A percentile compares a stretch with the other conserved stretches of the same genome.
These are phyloP conservation scores for Dillenia turbinata DNA, from an alignment of 164 flowering plant genomes.

Conservation along the genomic window DNA sequence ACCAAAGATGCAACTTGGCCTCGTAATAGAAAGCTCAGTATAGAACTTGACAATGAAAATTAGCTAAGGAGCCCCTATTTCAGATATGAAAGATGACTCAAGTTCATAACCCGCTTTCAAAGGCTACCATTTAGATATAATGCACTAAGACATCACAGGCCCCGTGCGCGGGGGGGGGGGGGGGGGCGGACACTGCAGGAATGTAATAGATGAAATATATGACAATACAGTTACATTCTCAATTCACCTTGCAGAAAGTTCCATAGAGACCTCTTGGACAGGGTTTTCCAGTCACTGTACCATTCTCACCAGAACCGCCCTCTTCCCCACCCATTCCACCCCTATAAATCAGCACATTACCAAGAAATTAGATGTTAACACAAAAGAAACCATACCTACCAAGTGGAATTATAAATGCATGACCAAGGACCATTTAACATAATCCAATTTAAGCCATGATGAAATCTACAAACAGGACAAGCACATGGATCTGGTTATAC, in stretches of 20 bases:
- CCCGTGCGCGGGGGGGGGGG: too few species aligned
- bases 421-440: not conserved
- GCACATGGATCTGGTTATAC: too few species aligned
- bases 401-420: not conserved
- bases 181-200: too few species aligned
- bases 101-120: too few species aligned
- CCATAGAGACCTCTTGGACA: slow-evolving; percentile 96
- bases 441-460: not conserved
- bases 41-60: too few species aligned
- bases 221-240: not conserved
- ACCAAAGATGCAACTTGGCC: too few species aligned
- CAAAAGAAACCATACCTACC: not conserved
- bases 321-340: slow-evolving; percentile 71
- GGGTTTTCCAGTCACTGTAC: slow-evolving; percentile 78
- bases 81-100: too few species aligned
- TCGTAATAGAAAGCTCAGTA: too few species aligned
- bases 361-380: not conserved
- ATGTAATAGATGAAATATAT: too few species aligned
- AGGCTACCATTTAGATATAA: too few species aligned
- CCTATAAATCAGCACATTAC: slow-evolving; percentile 28
- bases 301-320: slow-evolving; percentile 62
- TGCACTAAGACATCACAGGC: too few species aligned
- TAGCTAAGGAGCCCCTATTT: too few species aligned
- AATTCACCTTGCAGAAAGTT: slow-evolving; percentile 72
- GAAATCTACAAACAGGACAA: not conserved